Evolutionary conservation across 257 asterid species (phyloP).

Genomic region (Galeopsis tetrahit): DNA sequence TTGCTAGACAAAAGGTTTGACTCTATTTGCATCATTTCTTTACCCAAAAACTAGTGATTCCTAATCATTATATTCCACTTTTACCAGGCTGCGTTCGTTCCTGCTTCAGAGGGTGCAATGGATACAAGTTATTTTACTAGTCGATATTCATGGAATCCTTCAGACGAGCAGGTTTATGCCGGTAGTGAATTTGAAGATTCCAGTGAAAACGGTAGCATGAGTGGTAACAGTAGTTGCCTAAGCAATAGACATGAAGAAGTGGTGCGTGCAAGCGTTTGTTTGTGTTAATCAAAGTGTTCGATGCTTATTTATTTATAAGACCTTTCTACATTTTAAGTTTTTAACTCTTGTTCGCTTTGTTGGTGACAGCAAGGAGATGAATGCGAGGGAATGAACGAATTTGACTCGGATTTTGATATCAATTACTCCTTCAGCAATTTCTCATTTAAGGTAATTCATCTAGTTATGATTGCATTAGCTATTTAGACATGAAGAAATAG

Average conservation of each 20-base stretch:
- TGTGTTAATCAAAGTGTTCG: not conserved
- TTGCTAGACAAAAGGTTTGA: conserved; percentile 93
- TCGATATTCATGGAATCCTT: conserved; percentile 91
- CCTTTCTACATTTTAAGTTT: not conserved
- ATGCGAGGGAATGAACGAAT: conserved; percentile 65
- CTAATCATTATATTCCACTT: conserved; percentile 27
- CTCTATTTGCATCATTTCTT: not conserved
- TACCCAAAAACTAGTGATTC: conserved; percentile 9
- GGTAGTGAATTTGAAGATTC: conserved; percentile 89
- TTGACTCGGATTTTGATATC: conserved; percentile 69
- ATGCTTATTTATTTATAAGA: not conserved
- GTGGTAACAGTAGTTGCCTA: conserved; percentile 84
- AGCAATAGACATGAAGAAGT: conserved; percentile 94
- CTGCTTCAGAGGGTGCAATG: conserved; percentile 87
- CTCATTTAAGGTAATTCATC: conserved; percentile 77
- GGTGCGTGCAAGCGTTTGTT: conserved; percentile 43
- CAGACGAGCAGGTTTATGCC: conserved; percentile 86
- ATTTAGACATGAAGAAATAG: not conserved
- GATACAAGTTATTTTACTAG: conserved; percentile 98
- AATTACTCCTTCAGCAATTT: conserved; percentile 95
- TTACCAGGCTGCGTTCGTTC: conserved; percentile 91
- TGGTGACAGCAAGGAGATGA: conserved; percentile 70
- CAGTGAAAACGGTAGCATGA: conserved; percentile 79
- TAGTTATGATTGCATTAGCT: not conserved
- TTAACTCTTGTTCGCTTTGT: conserved; percentile 19